A percentile compares a stretch with the other conserved stretches of the same genome.
These are phyloP conservation scores for Botrytis sinoallii DNA, from an alignment of 2,329 filamentous ascomycete genomes.

Conservation along the genomic window DNA sequence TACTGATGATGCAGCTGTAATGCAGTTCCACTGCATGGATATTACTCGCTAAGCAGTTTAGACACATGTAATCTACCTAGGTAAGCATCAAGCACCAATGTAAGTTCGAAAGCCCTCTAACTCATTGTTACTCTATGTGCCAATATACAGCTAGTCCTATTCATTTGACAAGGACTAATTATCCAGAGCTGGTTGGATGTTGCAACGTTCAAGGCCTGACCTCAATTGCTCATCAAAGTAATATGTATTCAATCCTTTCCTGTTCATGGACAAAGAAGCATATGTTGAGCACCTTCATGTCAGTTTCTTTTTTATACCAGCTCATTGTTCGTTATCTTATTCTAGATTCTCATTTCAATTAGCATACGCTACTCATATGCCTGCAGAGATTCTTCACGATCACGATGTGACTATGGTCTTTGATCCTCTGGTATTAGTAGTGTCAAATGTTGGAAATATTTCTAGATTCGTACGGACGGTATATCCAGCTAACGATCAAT, in stretches of 20 bases:
- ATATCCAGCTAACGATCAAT: too few species aligned
- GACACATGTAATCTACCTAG: background rate
- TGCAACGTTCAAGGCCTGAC: background rate
- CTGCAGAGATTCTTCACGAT: background rate
- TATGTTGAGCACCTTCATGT: background rate
- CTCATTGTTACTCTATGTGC: background rate
- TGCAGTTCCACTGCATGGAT: background rate
- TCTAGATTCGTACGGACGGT: too few species aligned
- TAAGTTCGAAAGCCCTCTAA: background rate
- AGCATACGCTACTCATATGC: background rate
- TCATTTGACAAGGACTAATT: background rate
- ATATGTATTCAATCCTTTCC: background rate
- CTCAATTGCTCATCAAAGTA: background rate
- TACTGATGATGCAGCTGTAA: background rate
- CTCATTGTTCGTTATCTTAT: background rate
- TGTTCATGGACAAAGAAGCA: background rate
- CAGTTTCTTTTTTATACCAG: background rate
- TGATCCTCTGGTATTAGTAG: background rate
- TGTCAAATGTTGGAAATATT: too few species aligned
- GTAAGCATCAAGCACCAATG: background rate
- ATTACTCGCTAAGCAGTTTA: background rate
- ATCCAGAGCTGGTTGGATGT: background rate
- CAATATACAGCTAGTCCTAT: background rate
- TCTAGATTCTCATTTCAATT: background rate
- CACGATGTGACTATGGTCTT: background rate